These are phyloP conservation scores for Rhizoclosmatium globosum DNA, from an alignment of 192 early-diverging fungal genomes.

Conservation along the genomic window DNA sequence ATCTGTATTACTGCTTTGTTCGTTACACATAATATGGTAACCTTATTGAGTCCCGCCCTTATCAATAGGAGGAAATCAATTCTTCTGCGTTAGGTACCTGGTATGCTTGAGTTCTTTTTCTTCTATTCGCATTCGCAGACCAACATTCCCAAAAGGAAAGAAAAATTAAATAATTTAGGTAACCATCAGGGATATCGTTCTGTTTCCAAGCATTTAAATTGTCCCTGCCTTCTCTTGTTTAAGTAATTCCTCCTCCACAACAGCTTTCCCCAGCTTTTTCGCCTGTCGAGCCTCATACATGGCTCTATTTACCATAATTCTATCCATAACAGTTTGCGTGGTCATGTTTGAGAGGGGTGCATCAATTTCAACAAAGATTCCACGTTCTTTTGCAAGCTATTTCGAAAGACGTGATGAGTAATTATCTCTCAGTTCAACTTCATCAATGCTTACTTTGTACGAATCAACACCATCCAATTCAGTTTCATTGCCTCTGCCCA, in stretches of 20 bases:
- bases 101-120: no score
- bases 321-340: conserved; percentile 85
- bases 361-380: conserved; percentile 83
- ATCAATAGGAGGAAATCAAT: no score
- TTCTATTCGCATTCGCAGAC: no score
- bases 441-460: conserved; percentile 62
- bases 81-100: no score
- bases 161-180: no score
- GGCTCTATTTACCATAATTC: conserved; percentile 88
- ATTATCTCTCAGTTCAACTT: background rate
- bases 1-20: no score
- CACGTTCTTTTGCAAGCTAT: conserved; percentile 78
- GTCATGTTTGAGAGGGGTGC: conserved; percentile 80
- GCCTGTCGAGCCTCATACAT: conserved; percentile 60
- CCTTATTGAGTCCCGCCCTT: no score
- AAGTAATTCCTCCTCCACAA: conserved; percentile 47
- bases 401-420: background rate
- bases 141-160: no score
- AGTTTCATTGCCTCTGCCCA: conserved; percentile 61
- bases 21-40: no score
- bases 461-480: conserved; percentile 85
- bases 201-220: background rate
- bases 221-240: conserved; percentile 33
- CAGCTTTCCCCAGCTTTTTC: conserved; percentile 59
- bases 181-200: no score